Evolutionary conservation across 2,329 filamentous ascomycete species (phyloP).

Genomic region (Aureobasidium sp.): DNA sequence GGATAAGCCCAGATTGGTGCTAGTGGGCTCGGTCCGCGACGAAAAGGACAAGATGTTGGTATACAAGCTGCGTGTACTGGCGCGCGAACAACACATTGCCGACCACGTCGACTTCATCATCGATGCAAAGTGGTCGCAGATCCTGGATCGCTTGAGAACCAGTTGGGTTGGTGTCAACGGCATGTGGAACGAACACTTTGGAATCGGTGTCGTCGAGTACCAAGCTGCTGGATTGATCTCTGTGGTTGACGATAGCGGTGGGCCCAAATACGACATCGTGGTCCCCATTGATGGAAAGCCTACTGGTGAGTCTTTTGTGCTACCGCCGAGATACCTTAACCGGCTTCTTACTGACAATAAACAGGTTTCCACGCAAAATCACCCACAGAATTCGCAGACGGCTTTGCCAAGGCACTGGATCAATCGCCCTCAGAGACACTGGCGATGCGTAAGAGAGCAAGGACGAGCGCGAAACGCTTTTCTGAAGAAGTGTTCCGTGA

Average conservation of each 20-base stretch:
- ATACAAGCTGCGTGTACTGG: constrained; percentile 77
- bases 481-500: constrained; percentile 76
- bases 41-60: constrained; percentile 72
- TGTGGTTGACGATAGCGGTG: constrained; percentile 88
- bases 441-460: constrained; percentile 65
- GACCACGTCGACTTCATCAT: constrained; percentile 79
- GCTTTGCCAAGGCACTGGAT: constrained; percentile 67
- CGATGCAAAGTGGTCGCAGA: constrained; percentile 81
- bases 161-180: constrained; percentile 86
- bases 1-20: constrained; percentile 55
- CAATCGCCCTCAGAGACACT: constrained; percentile 57
- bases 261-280: constrained; percentile 90
- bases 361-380: constrained; percentile 79
- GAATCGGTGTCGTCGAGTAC: constrained; percentile 96
- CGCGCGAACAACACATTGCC: constrained; percentile 77
- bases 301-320: constrained; percentile 49
- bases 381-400: constrained; percentile 66
- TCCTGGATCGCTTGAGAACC: constrained; percentile 67
- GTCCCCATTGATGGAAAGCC: constrained; percentile 66
- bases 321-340: too few relatives aligned
- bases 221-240: constrained; percentile 88
- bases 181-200: constrained; percentile 99
- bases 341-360: background rate
- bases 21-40: constrained; percentile 89
- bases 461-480: constrained; percentile 72